A percentile compares a stretch with the other conserved stretches of the same genome.
Conservation (phyloP, 331 rosid species). For the Rosa hybrid region DNA sequence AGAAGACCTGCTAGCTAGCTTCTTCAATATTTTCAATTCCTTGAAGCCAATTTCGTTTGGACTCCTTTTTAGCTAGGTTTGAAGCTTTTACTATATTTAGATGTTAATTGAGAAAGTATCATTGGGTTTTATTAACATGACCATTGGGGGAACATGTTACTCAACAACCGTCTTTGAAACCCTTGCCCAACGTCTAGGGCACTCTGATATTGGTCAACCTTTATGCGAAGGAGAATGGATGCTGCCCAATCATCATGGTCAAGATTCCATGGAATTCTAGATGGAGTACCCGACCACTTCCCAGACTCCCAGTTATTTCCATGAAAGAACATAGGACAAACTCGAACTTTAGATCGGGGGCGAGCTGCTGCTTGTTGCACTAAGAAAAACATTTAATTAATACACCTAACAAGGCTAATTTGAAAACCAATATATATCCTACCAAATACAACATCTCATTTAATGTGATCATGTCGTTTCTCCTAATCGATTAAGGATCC, state of each 20-base stretch:
- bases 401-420: background rate
- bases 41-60: conserved; percentile 39
- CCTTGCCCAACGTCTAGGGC: conserved; percentile 26
- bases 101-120: background rate
- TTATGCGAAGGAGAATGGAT: background rate
- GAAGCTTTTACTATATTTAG: conserved; percentile 25
- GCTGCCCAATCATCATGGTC: conserved; percentile 4
- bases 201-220: conserved; percentile 12
- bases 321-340: background rate
- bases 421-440: background rate
- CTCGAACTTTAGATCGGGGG: background rate
- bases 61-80: conserved; percentile 27
- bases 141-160: background rate
- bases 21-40: conserved; percentile 23
- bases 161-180: conserved; percentile 2
- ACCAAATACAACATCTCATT: no score
- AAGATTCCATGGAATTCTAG: conserved; percentile 16
- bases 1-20: conserved; percentile 43
- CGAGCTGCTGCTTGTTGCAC: no score
- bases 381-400: no score
- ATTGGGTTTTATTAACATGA: background rate
- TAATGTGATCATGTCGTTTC: no score
- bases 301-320: background rate
- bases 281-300: background rate
- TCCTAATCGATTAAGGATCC: no score